A percentile compares a stretch with the other conserved stretches of the same genome.
Conservation (phyloP, 805 yeast genomes). For the Candida coleopterorum region DNA sequence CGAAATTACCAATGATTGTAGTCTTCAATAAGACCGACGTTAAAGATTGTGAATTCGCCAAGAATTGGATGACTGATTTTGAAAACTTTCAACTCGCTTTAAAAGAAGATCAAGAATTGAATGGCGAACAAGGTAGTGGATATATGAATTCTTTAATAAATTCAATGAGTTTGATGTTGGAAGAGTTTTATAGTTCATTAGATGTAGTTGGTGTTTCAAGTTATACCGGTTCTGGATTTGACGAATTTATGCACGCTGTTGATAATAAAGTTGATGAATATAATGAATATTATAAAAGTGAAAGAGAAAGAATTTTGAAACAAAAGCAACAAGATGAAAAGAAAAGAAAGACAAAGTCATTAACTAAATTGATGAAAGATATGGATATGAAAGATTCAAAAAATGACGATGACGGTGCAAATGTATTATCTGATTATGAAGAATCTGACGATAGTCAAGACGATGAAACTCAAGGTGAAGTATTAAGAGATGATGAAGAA, state of each 20-base stretch:
- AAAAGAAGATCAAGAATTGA: constrained; percentile 58
- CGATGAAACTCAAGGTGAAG: constrained; percentile 45
- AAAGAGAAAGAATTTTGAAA: constrained; percentile 75
- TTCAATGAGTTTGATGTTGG: constrained; percentile 93
- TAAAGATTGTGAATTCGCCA: constrained; percentile 77
- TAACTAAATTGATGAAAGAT: constrained; percentile 78
- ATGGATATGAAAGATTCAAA: constrained; percentile 51
- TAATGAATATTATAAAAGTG: constrained; percentile 74
- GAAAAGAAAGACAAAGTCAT: constrained; percentile 62
- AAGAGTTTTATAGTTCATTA: constrained; percentile 88
- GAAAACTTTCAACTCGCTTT: constrained; percentile 84
- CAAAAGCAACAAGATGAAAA: constrained; percentile 75
- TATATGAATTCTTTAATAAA: constrained; percentile 93
- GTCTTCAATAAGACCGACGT: constrained; percentile 96
- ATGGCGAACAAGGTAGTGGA: constrained; percentile 62
- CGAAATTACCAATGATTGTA: constrained; percentile 92
- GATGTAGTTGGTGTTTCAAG: constrained; percentile 93
- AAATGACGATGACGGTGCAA: too few species aligned
- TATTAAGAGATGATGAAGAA: constrained; percentile 44
- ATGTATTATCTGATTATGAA: constrained; percentile 49
- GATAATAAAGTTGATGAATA: constrained; percentile 86
- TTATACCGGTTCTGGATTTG: constrained; percentile 91
- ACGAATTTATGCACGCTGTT: constrained; percentile 80
- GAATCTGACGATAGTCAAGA: constrained; percentile 52
- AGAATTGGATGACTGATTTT: constrained; percentile 97